Evolutionary conservation across 2,329 filamentous ascomycete species (phyloP).

Genomic region (Pseudogymnoascus sp.): DNA sequence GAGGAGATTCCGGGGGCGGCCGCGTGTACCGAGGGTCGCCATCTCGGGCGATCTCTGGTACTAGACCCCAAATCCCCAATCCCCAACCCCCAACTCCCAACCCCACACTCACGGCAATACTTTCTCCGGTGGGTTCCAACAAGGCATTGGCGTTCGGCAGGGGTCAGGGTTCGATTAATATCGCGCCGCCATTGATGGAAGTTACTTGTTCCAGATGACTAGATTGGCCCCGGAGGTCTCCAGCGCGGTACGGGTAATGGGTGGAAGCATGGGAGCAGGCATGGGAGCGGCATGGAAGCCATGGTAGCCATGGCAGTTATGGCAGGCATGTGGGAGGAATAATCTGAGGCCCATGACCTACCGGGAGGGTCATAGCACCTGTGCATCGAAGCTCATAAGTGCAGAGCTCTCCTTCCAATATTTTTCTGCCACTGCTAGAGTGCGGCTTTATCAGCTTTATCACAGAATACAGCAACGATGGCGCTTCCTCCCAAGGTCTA

Average conservation of each 20-base stretch:
- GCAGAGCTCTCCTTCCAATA: background rate
- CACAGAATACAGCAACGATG: conserved; percentile 27
- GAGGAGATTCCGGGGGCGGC: background rate
- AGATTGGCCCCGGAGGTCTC: background rate
- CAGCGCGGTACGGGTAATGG: background rate
- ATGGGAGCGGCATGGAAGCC: background rate
- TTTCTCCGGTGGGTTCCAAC: background rate
- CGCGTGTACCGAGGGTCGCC: background rate
- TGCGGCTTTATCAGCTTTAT: background rate
- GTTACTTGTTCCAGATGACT: background rate
- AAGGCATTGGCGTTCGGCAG: background rate
- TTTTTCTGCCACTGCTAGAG: background rate
- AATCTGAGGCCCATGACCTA: background rate
- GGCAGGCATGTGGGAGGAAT: background rate
- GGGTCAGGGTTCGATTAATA: background rate
- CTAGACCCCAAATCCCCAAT: background rate
- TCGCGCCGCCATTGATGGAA: background rate
- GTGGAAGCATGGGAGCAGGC: background rate
- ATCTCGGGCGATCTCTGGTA: background rate
- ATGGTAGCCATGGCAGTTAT: background rate
- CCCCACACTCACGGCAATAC: conserved; percentile 1
- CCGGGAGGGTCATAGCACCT: background rate
- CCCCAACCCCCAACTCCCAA: background rate
- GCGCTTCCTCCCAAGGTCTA: conserved; percentile 40
- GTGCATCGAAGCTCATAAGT: background rate